phyloP scores from a whole-genome alignment of 2,329 filamentous ascomycete species.

The Shiraia sp. region DNA sequence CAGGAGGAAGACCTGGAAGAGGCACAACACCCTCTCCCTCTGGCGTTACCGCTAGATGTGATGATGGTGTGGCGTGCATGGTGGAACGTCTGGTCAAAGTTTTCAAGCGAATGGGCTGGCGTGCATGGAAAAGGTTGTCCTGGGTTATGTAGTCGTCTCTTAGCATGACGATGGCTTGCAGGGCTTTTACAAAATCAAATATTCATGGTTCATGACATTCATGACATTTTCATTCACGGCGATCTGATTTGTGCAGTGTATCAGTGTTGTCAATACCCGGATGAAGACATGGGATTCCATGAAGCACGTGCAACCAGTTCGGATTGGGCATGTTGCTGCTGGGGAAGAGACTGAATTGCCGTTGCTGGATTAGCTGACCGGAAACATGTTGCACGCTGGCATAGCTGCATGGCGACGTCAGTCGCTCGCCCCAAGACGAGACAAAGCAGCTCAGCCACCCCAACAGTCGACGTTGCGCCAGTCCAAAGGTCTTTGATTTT shows the following conservation, averaged over 20 bases:
- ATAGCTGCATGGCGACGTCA: constrained; percentile 1
- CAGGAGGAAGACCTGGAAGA: constrained; percentile 99
- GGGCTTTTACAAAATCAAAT: constrained; percentile 36
- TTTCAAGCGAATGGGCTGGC: constrained; percentile 38
- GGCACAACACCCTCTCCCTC: constrained; percentile 98
- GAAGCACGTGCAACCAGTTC: too few species aligned
- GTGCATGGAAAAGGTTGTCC: constrained; percentile 40
- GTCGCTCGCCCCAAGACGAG: neutral
- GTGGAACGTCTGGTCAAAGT: constrained; percentile 37
- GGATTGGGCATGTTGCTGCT: too few species aligned
- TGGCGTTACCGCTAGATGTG: constrained; percentile 87
- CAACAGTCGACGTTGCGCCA: neutral
- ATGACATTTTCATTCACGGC: constrained; percentile 8
- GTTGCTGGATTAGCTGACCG: neutral
- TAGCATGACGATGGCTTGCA: constrained; percentile 22
- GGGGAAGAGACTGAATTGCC: neutral
- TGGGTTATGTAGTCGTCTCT: constrained; percentile 37
- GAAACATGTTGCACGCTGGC: neutral
- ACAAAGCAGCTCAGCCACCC: too few species aligned
- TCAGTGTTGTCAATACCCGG: too few species aligned
- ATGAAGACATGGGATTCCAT: too few species aligned
- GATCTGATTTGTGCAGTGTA: neutral
- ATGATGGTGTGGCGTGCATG: constrained; percentile 32
- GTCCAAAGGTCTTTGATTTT: constrained; percentile 1
- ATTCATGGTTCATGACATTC: constrained; percentile 38